Base-by-base conservation (phyloP, 805 yeast species). In the Zygoascus bituminiphila region DNA sequence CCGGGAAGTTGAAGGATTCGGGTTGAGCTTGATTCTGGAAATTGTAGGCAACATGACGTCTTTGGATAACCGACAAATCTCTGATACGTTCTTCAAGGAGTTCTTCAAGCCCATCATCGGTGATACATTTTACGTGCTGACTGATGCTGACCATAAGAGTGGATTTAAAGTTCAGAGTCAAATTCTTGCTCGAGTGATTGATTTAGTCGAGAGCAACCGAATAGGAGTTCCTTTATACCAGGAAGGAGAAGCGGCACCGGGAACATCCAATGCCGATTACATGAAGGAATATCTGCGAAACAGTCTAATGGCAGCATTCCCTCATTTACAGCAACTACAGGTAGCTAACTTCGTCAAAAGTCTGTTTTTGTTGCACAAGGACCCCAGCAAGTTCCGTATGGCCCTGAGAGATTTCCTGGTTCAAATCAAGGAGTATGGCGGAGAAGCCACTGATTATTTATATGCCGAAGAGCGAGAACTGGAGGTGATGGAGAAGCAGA, bases 111-210 rank as follows among this genome's bases (percentile, higher is more conserved):
- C 87, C 45, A 88, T 93, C 50, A 76, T 93, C 53, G 81, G 93
- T 50, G 99, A 93, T 65, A 84, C 95, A 1, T 93, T 93, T 64
- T 85, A 78, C 60, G 98, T 93, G 26, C 75, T 93, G 49, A 93
- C 98, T 2, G 98, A 93, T 65, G 82, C 96, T 7, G 99, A 93
- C 67, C 99, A 93, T 68, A 91, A 93, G 70, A 87, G 98, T 23
- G 98, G 98, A 1, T 93, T 93, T 72, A 78, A 83, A 53, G 76
- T 81, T 57, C 99, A 93, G 70, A 76, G 95, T 6, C 84, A 84
- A 61, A 73, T 94, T 54, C 75, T 93, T 58, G 82, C 95, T 50
- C 84, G 81, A 63, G 75, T 93, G 68, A 79, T 93, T 54, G 85
- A 85, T 51, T 71, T 91, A 52, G 93, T 91, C 12, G 86, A 86